Conservation (phyloP, 2,329 filamentous ascomycete species). For the Chrysoporthe deuterocubensis region DNA sequence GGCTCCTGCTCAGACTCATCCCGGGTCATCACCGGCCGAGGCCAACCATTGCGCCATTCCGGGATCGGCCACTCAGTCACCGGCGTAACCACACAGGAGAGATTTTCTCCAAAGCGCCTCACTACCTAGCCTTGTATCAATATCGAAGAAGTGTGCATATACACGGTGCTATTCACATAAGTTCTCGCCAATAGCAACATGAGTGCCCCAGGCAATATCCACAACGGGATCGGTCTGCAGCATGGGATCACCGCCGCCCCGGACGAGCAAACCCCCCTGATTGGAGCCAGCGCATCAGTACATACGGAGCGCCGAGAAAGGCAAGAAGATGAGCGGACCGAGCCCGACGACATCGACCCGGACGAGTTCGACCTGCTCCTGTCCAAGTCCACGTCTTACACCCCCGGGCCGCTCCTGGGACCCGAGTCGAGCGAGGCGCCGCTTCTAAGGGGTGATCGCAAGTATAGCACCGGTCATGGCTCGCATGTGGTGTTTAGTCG, state of each 20-base stretch:
- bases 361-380: constrained; percentile 44
- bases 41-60: not conserved
- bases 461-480: constrained; percentile 32
- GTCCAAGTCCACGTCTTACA: constrained; percentile 45
- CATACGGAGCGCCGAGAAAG: not conserved
- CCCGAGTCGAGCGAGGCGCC: constrained; percentile 46
- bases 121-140: not conserved
- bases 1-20: not conserved
- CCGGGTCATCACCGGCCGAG: not conserved
- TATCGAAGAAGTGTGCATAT: not conserved
- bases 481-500: constrained; percentile 16
- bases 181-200: not conserved
- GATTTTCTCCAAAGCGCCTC: not conserved
- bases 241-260: constrained; percentile 6
- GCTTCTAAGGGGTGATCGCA: constrained; percentile 43
- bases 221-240: constrained; percentile 7
- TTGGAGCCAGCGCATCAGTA: constrained; percentile 12
- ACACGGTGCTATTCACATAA: not conserved
- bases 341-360: constrained; percentile 35
- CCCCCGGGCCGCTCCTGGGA: constrained; percentile 44
- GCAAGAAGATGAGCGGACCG: constrained; percentile 14
- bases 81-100: not conserved
- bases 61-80: constrained; percentile 6
- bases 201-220: constrained; percentile 3
- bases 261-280: constrained; percentile 26